A percentile compares a stretch with the other conserved stretches of the same genome.
These are phyloP conservation scores for Tripterygium wilfordii DNA, from an alignment of 177 flowering plant species.

Conservation along the genomic window DNA sequence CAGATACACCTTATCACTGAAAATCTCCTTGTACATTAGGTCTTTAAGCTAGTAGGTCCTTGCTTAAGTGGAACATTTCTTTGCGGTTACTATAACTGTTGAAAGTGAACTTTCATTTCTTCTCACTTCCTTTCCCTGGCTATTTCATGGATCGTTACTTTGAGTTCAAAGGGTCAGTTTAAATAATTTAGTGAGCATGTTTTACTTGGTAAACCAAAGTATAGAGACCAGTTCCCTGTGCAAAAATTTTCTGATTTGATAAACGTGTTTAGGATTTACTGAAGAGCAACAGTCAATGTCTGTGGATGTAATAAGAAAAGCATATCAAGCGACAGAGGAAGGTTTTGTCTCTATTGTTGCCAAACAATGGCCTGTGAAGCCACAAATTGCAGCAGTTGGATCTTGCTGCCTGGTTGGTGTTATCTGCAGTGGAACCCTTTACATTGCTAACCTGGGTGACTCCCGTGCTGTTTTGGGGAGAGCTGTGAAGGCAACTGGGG, in stretches of 20 bases:
- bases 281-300: slow-evolving; percentile 74
- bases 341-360: slow-evolving; percentile 65
- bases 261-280: slow-evolving; percentile 44
- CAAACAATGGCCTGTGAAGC: slow-evolving; percentile 59
- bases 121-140: too few species aligned
- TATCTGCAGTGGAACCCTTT: slow-evolving; percentile 56
- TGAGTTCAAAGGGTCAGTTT: too few species aligned
- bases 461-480: slow-evolving; percentile 85
- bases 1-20: too few species aligned
- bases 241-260: not conserved
- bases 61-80: too few species aligned
- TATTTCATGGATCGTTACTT: too few species aligned
- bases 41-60: too few species aligned
- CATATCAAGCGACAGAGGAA: slow-evolving; percentile 82
- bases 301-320: slow-evolving; percentile 69
- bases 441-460: slow-evolving; percentile 74
- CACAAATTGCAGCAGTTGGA: slow-evolving; percentile 86
- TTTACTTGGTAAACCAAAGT: too few species aligned
- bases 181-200: not conserved
- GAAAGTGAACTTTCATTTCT: too few species aligned
- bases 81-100: too few species aligned
- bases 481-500: slow-evolving; percentile 64
- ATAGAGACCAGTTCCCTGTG: not conserved
- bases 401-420: slow-evolving; percentile 76
- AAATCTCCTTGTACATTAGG: too few species aligned